Percentiles rank a stretch among this genome's conserved stretches.
These are phyloP conservation scores for Suhomyces emberorum DNA, from an alignment of 805 yeast genomes.

Conservation along the genomic window DNA sequence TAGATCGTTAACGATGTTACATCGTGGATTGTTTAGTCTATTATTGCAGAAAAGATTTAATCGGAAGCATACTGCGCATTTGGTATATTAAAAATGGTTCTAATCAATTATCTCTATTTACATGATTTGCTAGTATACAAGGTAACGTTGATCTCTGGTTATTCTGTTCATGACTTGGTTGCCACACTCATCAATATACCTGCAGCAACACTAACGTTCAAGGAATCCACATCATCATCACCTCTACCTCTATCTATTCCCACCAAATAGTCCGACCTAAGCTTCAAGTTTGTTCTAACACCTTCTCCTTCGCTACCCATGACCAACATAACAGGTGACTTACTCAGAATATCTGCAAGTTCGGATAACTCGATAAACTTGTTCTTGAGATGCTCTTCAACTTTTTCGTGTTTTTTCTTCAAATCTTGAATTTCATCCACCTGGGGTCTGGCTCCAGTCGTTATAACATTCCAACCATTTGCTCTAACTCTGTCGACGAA, in stretches of 20 bases:
- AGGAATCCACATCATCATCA: constrained; percentile 57
- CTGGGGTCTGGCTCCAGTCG: constrained; percentile 48
- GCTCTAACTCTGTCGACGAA: constrained; percentile 55
- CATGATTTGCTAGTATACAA: too few relatives aligned
- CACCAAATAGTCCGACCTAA: constrained; percentile 53
- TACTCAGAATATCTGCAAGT: constrained; percentile 40
- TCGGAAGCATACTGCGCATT: too few relatives aligned
- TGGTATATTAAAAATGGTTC: too few relatives aligned
- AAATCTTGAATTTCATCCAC: constrained; percentile 19
- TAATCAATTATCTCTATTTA: too few relatives aligned
- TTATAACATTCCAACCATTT: constrained; percentile 70
- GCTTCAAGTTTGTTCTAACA: constrained; percentile 60
- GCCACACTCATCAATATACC: constrained; percentile 51
- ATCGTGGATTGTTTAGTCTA: too few relatives aligned
- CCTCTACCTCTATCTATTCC: constrained; percentile 34
- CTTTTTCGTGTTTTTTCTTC: constrained; percentile 24
- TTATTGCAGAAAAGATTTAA: too few relatives aligned
- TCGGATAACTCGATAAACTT: constrained; percentile 40
- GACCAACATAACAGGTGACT: constrained; percentile 64
- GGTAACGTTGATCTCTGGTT: too few relatives aligned
- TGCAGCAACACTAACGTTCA: constrained; percentile 88
- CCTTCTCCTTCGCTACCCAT: constrained; percentile 88
- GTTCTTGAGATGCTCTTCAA: constrained; percentile 25
- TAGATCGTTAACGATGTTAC: too few relatives aligned
- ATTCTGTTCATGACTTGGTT: background rate